Percentiles rank a stretch among this genome's conserved stretches.
phyloP scores from a whole-genome alignment of 768 basidiomycete species.

The Polyporus arcularius region DNA sequence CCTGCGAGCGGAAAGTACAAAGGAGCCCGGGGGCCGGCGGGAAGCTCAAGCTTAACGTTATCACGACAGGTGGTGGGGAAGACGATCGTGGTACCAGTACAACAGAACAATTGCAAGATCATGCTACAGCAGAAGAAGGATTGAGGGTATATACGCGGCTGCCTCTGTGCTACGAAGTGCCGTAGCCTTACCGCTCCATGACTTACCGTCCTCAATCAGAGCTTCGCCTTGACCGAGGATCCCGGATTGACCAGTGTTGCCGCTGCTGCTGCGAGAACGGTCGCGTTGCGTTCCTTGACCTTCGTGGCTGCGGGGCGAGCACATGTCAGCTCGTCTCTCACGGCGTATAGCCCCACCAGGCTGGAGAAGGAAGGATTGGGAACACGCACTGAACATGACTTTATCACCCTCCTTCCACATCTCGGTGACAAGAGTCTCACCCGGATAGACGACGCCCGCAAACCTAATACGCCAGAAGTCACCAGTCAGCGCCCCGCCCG shows the following conservation, averaged over 20 bases:
- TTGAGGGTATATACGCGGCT: no score
- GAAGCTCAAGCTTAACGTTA: not conserved
- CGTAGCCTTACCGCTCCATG: no score
- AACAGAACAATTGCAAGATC: not conserved
- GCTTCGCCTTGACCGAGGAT: constrained; percentile 54
- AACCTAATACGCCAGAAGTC: constrained; percentile 50
- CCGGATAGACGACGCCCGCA: constrained; percentile 90
- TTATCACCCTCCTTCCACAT: constrained; percentile 98
- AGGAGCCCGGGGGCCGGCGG: no score
- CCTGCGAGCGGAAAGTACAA: no score
- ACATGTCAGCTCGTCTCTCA: constrained; percentile 1
- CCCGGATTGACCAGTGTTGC: constrained; percentile 60
- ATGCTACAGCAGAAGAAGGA: not conserved
- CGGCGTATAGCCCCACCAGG: not conserved
- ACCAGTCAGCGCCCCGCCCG: not conserved
- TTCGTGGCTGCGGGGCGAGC: constrained; percentile 60
- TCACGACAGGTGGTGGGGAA: not conserved
- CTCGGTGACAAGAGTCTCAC: constrained; percentile 91
- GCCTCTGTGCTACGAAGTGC: no score
- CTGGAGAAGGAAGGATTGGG: not conserved
- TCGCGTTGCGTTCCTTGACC: constrained; percentile 79
- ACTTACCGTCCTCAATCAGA: constrained; percentile 38
- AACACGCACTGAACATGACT: constrained; percentile 85
- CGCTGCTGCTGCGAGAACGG: constrained; percentile 78
- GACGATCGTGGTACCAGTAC: not conserved